Evolutionary conservation across 2,329 filamentous ascomycete genomes (phyloP).

Genomic region (Fusarium bactridioides): DNA sequence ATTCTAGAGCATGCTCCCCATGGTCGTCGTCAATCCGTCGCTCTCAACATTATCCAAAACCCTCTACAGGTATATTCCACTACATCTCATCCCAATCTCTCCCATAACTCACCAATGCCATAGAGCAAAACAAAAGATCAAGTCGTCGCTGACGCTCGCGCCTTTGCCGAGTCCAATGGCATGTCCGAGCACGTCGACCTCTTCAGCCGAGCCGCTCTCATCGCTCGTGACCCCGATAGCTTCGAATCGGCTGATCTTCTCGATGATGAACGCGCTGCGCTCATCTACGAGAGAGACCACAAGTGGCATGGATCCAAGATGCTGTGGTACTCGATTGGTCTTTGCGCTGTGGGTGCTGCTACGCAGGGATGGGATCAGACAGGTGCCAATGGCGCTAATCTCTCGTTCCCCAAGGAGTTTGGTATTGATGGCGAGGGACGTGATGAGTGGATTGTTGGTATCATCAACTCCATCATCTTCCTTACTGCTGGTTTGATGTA

Average conservation of each 20-base stretch:
- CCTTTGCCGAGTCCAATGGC: conserved; percentile 12
- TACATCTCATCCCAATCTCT: fast-evolving
- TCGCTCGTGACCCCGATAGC: conserved; percentile 6
- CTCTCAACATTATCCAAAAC: conserved; percentile 14
- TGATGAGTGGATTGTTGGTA: conserved; percentile 63
- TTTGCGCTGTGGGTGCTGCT: conserved; percentile 73
- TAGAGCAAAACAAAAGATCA: conserved; percentile 3
- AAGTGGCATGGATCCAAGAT: conserved; percentile 70
- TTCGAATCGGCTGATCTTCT: conserved; percentile 9
- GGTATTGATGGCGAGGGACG: conserved; percentile 45
- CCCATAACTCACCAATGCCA: fast-evolving
- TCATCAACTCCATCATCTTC: conserved; percentile 60
- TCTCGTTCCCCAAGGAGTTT: conserved; percentile 63
- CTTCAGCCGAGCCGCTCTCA: conserved; percentile 14
- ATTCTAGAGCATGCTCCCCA: conserved; percentile 5
- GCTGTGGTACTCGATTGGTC: conserved; percentile 71
- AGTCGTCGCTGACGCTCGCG: conserved; percentile 5
- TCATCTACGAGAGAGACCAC: conserved; percentile 69
- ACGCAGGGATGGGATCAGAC: conserved; percentile 74
- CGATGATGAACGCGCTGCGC: conserved; percentile 47
- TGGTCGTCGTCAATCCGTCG: conserved; percentile 5
- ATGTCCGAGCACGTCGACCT: conserved; percentile 18
- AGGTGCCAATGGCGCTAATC: conserved; percentile 67
- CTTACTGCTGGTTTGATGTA: conserved; percentile 46
- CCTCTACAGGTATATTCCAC: neutral